These are phyloP conservation scores for Saccharum hybrid DNA, from an alignment of 202 grass and related monocot species.

Conservation along the genomic window DNA sequence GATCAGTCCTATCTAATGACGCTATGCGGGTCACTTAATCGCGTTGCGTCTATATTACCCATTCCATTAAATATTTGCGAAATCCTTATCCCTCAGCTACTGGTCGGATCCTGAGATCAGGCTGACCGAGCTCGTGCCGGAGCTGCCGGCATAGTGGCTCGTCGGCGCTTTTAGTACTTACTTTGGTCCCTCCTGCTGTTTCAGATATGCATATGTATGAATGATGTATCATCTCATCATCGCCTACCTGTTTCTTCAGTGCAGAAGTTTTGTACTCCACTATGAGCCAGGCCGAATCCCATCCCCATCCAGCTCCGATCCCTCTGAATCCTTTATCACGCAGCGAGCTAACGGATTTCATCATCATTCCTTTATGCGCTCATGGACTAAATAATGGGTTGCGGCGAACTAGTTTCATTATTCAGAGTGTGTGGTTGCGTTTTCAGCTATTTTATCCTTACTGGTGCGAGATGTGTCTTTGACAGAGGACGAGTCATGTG, in stretches of 20 bases:
- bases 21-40: background rate
- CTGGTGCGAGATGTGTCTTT: too few species aligned
- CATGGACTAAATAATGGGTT: too few species aligned
- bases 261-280: slow-evolving; percentile 52
- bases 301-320: slow-evolving; percentile 29
- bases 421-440: too few species aligned
- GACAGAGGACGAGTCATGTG: too few species aligned
- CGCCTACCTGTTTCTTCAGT: slow-evolving; percentile 36
- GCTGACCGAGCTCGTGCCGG: background rate
- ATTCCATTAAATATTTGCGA: background rate
- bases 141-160: background rate
- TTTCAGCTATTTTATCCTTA: too few species aligned
- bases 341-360: background rate
- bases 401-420: too few species aligned
- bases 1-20: background rate
- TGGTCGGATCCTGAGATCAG: background rate
- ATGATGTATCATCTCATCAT: background rate
- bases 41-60: background rate
- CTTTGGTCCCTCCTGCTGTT: background rate
- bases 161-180: background rate
- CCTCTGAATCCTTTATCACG: slow-evolving; percentile 6
- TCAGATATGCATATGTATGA: slow-evolving; percentile 21
- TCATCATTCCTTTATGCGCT: too few species aligned
- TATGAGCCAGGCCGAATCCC: background rate
- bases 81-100: slow-evolving; percentile 22